phyloP scores from a whole-genome alignment of 2,329 filamentous ascomycete species.

The Penicillium thymicola region DNA sequence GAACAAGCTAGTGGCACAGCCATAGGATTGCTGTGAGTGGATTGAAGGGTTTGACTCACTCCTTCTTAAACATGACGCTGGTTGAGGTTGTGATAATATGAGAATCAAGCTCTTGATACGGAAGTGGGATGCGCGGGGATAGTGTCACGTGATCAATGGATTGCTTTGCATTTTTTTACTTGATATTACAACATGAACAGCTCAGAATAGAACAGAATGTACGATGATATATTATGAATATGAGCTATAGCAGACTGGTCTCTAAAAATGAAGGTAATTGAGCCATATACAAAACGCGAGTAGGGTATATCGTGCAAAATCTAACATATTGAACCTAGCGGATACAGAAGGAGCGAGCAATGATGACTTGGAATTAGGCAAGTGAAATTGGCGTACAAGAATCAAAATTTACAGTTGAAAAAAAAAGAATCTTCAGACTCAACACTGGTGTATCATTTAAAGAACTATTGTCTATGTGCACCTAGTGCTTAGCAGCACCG shows the following conservation, averaged over 20 bases:
- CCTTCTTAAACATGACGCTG: conserved; percentile 81
- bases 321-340: no score
- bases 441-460: conserved; percentile 15
- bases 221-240: not conserved
- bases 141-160: conserved; percentile 1
- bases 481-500: conserved; percentile 48
- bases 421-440: not conserved
- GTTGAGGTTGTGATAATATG: conserved; percentile 9
- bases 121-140: conserved; percentile 30
- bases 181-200: conserved; percentile 8
- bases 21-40: rapidly evolving
- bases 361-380: not conserved
- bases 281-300: not conserved
- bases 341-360: not conserved
- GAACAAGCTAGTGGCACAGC: not conserved
- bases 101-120: conserved; percentile 10
- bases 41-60: conserved; percentile 55
- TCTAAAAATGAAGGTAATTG: not conserved
- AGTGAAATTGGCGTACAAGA: not conserved
- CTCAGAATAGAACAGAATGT: not conserved
- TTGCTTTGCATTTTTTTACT: conserved; percentile 5
- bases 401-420: not conserved
- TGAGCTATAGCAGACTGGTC: not conserved
- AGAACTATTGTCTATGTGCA: conserved; percentile 12
- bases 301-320: not conserved